Evolutionary conservation across 148 eudicot genomes (phyloP), one percentile per base, ranked within the genome.

Genomic region (Vaccinium vitisidaea): DNA sequence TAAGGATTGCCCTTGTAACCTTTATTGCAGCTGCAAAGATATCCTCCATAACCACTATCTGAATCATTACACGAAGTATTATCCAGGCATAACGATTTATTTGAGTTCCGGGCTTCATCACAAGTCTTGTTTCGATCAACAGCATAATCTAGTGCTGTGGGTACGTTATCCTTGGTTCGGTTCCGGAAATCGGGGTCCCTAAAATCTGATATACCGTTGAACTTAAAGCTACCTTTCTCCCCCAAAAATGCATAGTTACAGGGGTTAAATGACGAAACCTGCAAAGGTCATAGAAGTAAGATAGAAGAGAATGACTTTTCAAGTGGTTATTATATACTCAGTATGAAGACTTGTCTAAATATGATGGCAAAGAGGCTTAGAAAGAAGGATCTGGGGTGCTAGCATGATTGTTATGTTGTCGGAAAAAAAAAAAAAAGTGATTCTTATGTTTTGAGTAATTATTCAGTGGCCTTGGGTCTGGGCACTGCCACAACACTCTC

Each of bases 111-210:
- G 16, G 86, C 90, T 65, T 84, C 50, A n/a, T 2, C 39, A 55
- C 93, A 91, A 48, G 74, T 85, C 83, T 85, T 5, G 4, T 82
- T 75, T 2, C 82, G 89, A 0, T 0, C 43, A 39, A 39, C 43
- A 39, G 2, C 89, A 90, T 89, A 91, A n/a, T 91, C 87, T 8
- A 88, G 43, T 56, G 86, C 88, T 16, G 88, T 27, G 2, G 90
- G 91, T 54, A 89, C 87, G 14, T 18, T 15, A 1, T 58, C 49
- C 3, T 23, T 16, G 8, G 7, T 81, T 63, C 81, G 61, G 15
- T 79, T 52, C 16, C 55, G 6, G 11, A 89, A 82, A 19, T 1
- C 1, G 32, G 32, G 59, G 36, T 87, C 86, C 43, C 4, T 2
- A 6, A 87, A 53, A 59, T 87, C 88, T 11, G 83, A n/a, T 10